These are phyloP conservation scores for Zizania palustris DNA, from an alignment of 202 grass and related monocot species.

Conservation along the genomic window DNA sequence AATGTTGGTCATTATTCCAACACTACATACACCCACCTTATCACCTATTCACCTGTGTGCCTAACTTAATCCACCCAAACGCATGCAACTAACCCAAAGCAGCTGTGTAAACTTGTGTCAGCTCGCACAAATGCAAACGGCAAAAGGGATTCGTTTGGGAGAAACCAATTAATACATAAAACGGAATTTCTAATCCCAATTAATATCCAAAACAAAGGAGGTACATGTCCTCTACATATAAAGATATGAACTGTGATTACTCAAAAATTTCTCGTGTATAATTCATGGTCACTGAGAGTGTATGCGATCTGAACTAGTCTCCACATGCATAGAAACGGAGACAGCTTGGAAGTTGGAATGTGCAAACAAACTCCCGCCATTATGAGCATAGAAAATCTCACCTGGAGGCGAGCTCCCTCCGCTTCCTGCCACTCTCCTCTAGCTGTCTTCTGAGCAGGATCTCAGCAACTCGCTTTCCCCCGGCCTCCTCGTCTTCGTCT, in stretches of 20 bases:
- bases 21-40: neutral
- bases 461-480: slow-evolving; percentile 60
- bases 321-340: neutral
- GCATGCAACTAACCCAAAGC: neutral
- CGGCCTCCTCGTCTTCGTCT: slow-evolving; percentile 36
- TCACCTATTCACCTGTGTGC: neutral
- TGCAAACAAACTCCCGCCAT: neutral
- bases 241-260: neutral
- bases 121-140: neutral
- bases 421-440: slow-evolving; percentile 69
- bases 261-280: neutral
- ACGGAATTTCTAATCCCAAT: neutral
- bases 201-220: neutral
- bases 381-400: slow-evolving; percentile 6
- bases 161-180: neutral
- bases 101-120: neutral
- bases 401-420: slow-evolving; percentile 63
- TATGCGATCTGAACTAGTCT: no score
- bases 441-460: slow-evolving; percentile 76
- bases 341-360: neutral
- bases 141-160: neutral
- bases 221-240: neutral
- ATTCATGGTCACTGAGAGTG: neutral
- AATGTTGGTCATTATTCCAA: neutral
- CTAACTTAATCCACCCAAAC: neutral